Evolutionary conservation across 2,329 filamentous ascomycete species (phyloP).

Genomic region (Talaromyces sp.): DNA sequence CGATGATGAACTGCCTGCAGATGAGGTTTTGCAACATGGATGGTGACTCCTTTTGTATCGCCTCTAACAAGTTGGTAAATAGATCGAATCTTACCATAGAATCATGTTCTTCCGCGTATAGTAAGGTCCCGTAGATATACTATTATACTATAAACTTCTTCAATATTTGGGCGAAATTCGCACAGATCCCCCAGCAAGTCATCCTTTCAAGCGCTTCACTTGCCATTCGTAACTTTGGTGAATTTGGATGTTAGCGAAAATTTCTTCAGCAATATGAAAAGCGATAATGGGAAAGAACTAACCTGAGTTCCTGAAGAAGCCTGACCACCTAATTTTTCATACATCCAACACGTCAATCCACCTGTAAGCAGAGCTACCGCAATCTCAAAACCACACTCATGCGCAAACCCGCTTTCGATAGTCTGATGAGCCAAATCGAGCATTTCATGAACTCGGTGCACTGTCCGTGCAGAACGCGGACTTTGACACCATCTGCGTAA

Average conservation of each 20-base stretch:
- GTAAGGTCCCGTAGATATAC: no score
- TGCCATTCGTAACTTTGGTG: background rate
- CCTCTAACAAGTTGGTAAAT: background rate
- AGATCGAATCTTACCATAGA: background rate
- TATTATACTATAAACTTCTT: background rate
- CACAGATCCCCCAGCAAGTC: background rate
- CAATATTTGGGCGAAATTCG: background rate
- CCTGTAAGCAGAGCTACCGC: constrained; percentile 17
- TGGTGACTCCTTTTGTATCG: background rate
- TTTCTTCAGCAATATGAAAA: background rate
- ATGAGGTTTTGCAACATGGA: background rate
- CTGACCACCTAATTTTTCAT: constrained; percentile 17
- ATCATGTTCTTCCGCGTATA: background rate
- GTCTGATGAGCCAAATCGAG: constrained; percentile 12
- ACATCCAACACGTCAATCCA: constrained; percentile 21
- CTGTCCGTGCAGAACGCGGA: constrained; percentile 6
- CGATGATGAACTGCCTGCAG: background rate
- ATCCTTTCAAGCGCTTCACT: constrained; percentile 1
- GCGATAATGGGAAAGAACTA: background rate
- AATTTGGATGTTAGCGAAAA: background rate
- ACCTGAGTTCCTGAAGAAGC: constrained; percentile 1
- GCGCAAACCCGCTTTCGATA: constrained; percentile 9
- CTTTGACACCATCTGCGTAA: constrained; percentile 19
- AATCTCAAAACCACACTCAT: constrained; percentile 17
- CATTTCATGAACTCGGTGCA: constrained; percentile 18